Evolutionary conservation across 345 rosid species (phyloP), one percentile per base, ranked within the genome.

Genomic region (Eucalyptus grandis): DNA sequence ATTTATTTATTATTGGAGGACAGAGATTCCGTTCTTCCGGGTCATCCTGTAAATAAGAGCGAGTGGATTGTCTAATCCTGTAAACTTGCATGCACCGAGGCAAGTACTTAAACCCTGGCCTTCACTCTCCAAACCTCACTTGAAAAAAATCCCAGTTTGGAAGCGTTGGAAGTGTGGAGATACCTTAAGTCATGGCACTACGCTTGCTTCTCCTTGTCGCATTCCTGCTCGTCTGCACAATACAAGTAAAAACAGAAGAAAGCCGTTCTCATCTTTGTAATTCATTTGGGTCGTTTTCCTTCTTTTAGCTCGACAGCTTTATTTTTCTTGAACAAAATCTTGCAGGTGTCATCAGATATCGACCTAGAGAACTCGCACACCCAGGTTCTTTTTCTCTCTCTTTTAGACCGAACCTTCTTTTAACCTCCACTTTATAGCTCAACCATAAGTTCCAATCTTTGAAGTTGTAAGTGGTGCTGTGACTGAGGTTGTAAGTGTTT

Each of bases 311-410:
- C 21, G 83, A 77, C 83, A 2, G 22, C 14, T 21, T 6, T 6
- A 10, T 19, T 37, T 40, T 77, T 11, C 47, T 77, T 77, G 46
- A 40, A 21, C 83, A 12, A 77, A 72, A 77, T 37, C 69, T 89
- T 90, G 91, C 91, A 92, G 96, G 93, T 90, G 80, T 92, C 96
- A 56, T 93, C 94, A 16, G 94, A 92, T 65, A 54, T 80, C 37
- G 31, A 82, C 83, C 83, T 77, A 21, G 47, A 77, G 83, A 19
- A 37, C 83, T 77, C 83, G 22, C 83, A 37, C 47, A 1, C 47
- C 83, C 83, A 37, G 83, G 83, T 77, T 44, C 12, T 37, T 19
- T 77, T 21, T 37, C 27, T 77, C 14, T 72, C 81, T 40, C 12
- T 37, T 21, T 1, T 5, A 77, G 43, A 21, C 83, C 27, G 43